Percentiles rank a stretch among this genome's conserved stretches.
These are phyloP conservation scores for Pecoramyces ruminantium DNA, from an alignment of 192 early-diverging fungal genomes.

Conservation along the genomic window DNA sequence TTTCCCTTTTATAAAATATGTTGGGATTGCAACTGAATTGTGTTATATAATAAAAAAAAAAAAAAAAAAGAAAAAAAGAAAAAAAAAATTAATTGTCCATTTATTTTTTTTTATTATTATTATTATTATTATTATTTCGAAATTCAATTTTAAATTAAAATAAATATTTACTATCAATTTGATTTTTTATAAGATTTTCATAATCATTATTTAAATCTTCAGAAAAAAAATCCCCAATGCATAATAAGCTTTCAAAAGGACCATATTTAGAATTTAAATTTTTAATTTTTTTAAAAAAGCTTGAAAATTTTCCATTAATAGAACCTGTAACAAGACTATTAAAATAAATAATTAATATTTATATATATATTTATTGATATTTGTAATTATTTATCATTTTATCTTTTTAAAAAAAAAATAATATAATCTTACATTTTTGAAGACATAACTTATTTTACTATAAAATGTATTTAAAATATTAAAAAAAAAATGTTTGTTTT, in stretches of 20 bases:
- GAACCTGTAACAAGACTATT: neutral
- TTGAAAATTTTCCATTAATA: conserved; percentile 39
- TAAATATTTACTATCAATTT: conserved; percentile 3
- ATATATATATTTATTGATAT: too few species aligned
- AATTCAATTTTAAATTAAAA: too few species aligned
- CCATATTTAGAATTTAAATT: conserved; percentile 64
- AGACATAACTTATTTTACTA: too few species aligned
- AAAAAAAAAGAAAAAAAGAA: neutral
- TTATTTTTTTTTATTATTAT: too few species aligned
- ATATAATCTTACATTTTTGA: too few species aligned
- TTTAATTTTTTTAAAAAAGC: conserved; percentile 54
- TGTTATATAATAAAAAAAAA: neutral
- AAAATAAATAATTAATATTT: neutral
- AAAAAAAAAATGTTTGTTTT: too few species aligned
- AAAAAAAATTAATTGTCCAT: neutral
- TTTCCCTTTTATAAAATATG: conserved; percentile 58
- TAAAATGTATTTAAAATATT: too few species aligned
- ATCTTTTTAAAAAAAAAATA: too few species aligned
- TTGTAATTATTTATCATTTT: too few species aligned
- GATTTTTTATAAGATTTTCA: neutral
- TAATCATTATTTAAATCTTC: conserved; percentile 20
- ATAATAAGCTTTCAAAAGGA: conserved; percentile 69
- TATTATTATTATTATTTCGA: too few species aligned
- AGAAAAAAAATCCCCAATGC: conserved; percentile 67
- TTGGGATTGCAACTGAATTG: conserved; percentile 40